phyloP scores from a whole-genome alignment of 805 yeast species.

The Zygosaccharomyces kombuchaensis region DNA sequence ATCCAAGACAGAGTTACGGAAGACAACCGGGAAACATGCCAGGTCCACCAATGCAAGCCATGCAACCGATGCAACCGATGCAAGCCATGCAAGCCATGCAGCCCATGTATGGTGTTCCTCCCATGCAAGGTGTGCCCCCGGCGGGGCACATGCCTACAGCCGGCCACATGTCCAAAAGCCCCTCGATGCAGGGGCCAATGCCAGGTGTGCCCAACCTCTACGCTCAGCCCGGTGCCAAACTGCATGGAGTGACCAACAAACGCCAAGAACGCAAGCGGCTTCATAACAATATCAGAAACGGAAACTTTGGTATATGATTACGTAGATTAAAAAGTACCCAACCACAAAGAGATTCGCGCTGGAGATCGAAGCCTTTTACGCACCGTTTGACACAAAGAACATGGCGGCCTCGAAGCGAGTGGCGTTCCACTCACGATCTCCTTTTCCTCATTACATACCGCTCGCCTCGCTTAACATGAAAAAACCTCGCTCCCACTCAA shows the following conservation, averaged over 20 bases:
- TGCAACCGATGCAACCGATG: slow-evolving; percentile 5
- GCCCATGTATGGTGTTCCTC: slow-evolving; percentile 4
- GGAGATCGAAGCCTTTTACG: too few species aligned
- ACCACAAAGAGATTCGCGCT: too few species aligned
- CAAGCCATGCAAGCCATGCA: slow-evolving; percentile 6
- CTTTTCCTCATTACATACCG: not conserved
- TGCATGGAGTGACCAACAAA: slow-evolving; percentile 41
- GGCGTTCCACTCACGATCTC: too few species aligned
- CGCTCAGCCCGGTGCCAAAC: slow-evolving; percentile 37
- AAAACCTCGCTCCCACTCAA: not conserved
- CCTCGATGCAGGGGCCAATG: slow-evolving; percentile 10
- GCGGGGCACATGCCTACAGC: slow-evolving; percentile 4
- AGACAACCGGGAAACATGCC: slow-evolving; percentile 2
- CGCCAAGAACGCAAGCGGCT: slow-evolving; percentile 51
- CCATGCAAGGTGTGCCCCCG: slow-evolving; percentile 4
- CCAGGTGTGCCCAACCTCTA: slow-evolving; percentile 5
- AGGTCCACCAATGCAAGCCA: slow-evolving; percentile 1
- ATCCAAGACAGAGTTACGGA: not conserved
- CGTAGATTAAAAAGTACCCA: not conserved
- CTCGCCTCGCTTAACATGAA: not conserved
- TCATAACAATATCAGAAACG: slow-evolving; percentile 60
- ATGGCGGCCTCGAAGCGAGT: too few species aligned
- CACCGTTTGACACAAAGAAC: too few species aligned
- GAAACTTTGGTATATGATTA: slow-evolving; percentile 59
- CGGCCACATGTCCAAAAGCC: slow-evolving; percentile 3